A percentile compares a stretch with the other conserved stretches of the same genome.
These are phyloP conservation scores for Choiromyces venosus DNA, from an alignment of 495 filamentous ascomycete species.

Conservation along the genomic window DNA sequence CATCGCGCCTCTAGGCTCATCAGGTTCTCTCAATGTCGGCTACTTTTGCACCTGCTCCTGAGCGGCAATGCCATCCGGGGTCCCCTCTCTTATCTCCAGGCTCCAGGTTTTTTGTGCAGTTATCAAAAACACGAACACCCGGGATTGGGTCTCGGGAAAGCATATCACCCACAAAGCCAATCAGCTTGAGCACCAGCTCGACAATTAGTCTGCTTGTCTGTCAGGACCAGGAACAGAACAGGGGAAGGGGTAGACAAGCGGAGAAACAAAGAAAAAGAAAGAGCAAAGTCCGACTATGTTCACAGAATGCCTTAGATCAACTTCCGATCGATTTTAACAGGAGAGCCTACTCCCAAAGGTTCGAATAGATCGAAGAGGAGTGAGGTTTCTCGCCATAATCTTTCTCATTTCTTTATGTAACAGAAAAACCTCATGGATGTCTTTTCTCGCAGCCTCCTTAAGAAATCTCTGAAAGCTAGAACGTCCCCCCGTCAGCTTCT, in stretches of 20 bases:
- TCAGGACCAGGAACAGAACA: neutral
- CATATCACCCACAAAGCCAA: neutral
- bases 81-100: neutral
- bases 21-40: neutral
- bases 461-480: neutral
- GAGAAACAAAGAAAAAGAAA: neutral
- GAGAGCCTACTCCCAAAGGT: neutral
- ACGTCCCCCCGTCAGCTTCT: neutral
- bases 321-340: neutral
- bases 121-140: neutral
- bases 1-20: slow-evolving; percentile 4
- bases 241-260: neutral
- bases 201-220: neutral
- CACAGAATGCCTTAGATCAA: neutral
- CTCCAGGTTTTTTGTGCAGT: neutral
- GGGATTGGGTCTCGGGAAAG: neutral
- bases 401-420: neutral
- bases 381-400: neutral
- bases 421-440: neutral
- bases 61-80: slow-evolving; percentile 2
- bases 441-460: neutral
- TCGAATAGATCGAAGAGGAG: neutral
- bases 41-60: neutral
- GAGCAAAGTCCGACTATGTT: neutral
- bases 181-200: neutral